Percentiles rank a stretch among this genome's conserved stretches.
phyloP scores from a whole-genome alignment of 2,329 filamentous ascomycete species.

The Phaeosphaeria sp. region DNA sequence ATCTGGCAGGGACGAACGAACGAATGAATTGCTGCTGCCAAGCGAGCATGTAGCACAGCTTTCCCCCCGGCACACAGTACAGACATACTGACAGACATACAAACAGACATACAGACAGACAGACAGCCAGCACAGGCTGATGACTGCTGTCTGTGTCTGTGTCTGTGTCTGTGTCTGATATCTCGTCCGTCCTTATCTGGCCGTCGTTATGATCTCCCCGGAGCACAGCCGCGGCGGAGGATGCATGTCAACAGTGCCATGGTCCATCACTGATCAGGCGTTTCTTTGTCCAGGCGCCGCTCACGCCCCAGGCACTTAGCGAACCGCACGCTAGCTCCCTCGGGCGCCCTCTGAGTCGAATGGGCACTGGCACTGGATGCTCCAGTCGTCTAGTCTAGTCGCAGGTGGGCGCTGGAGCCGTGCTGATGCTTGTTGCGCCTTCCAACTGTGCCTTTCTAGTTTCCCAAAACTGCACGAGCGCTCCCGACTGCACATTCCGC shows the following conservation, averaged over 20 bases:
- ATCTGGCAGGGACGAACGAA: not conserved
- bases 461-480: slow-evolving; percentile 2
- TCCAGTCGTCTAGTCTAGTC: not conserved
- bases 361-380: slow-evolving; percentile 1
- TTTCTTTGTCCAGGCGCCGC: slow-evolving; percentile 25
- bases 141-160: too few species aligned
- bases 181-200: not conserved
- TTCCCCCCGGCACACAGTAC: too few species aligned
- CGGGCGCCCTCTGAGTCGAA: slow-evolving; percentile 16
- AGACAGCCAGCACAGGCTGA: too few species aligned
- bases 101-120: too few species aligned
- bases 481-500: slow-evolving; percentile 2
- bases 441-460: slow-evolving; percentile 4
- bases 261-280: not conserved
- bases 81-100: too few species aligned
- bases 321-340: slow-evolving; percentile 12
- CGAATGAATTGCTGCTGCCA: too few species aligned
- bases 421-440: not conserved
- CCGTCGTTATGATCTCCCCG: not conserved
- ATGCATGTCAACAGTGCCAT: not conserved
- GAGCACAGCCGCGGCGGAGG: not conserved
- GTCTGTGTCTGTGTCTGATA: not conserved
- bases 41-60: too few species aligned
- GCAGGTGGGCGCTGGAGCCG: not conserved
- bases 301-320: too few species aligned